Percentiles rank a stretch among this genome's conserved stretches.
Conservation (phyloP, 805 yeast species). For the Priceomyces medius region DNA sequence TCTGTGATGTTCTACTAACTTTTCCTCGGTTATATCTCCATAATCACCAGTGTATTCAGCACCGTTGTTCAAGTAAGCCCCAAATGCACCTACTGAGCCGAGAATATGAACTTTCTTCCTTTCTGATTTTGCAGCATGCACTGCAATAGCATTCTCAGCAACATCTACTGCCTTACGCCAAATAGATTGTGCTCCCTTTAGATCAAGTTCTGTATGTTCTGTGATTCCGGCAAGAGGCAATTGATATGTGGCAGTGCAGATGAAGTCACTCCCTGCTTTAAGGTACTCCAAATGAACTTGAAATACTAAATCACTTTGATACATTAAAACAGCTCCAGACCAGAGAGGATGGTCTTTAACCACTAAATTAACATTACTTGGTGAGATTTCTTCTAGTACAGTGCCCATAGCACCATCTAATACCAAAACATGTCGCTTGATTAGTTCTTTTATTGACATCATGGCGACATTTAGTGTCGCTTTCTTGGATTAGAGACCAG, state of each 20-base stretch:
- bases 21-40: conserved; percentile 32
- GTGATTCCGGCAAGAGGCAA: conserved; percentile 45
- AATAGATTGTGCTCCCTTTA: conserved; percentile 14
- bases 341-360: conserved; percentile 48
- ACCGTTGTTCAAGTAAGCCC: conserved; percentile 65
- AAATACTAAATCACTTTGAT: conserved; percentile 42
- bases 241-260: conserved; percentile 63
- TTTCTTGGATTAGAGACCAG: no score
- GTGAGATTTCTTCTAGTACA: conserved; percentile 52
- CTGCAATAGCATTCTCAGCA: conserved; percentile 18
- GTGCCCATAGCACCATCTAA: conserved; percentile 70
- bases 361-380: conserved; percentile 15
- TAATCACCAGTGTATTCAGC: conserved; percentile 75
- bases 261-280: conserved; percentile 52
- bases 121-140: neutral
- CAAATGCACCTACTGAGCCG: conserved; percentile 78
- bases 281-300: conserved; percentile 52
- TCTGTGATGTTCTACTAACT: conserved; percentile 50
- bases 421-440: conserved; percentile 12
- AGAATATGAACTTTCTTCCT: conserved; percentile 32
- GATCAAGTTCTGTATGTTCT: conserved; percentile 17
- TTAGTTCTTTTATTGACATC: neutral
- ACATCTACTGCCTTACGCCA: conserved; percentile 26
- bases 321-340: conserved; percentile 56
- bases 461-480: no score